phyloP scores from a whole-genome alignment of 2,329 filamentous ascomycete genomes.

The Fusarium brevicatenulatum region DNA sequence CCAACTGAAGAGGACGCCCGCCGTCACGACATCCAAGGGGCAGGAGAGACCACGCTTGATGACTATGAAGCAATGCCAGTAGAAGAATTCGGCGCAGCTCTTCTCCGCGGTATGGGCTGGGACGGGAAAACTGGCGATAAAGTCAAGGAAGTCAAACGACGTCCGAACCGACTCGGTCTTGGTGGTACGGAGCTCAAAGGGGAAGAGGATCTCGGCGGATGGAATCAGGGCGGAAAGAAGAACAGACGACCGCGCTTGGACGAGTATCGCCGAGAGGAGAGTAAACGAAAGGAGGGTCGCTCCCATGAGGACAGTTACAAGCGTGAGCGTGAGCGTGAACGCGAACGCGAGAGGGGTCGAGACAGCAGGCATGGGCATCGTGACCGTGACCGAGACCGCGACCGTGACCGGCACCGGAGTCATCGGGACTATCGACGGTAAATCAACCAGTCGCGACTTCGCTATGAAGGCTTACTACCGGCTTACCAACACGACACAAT shows the following conservation, averaged over 20 bases:
- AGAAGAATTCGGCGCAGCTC: slow-evolving; percentile 91
- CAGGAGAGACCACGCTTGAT: slow-evolving; percentile 79
- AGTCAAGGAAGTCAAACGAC: slow-evolving; percentile 72
- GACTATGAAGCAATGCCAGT: slow-evolving; percentile 92
- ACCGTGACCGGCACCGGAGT: slow-evolving; percentile 35
- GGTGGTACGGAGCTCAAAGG: slow-evolving; percentile 85
- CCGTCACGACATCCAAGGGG: slow-evolving; percentile 72
- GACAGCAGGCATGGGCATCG: slow-evolving; percentile 51
- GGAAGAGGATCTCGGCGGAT: slow-evolving; percentile 78
- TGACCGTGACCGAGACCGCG: slow-evolving; percentile 37
- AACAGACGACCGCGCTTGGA: slow-evolving; percentile 57
- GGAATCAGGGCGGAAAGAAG: slow-evolving; percentile 75
- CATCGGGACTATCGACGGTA: slow-evolving; percentile 38
- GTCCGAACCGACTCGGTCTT: slow-evolving; percentile 85
- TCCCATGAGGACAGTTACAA: slow-evolving; percentile 60
- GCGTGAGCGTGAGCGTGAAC: slow-evolving; percentile 53
- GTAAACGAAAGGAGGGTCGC: slow-evolving; percentile 56
- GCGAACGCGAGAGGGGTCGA: slow-evolving; percentile 51
- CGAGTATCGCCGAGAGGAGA: slow-evolving; percentile 60
- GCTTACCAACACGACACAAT: slow-evolving; percentile 1
- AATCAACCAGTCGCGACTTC: neutral
- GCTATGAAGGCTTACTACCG: neutral
- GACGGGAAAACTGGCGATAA: slow-evolving; percentile 71
- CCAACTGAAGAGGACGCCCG: slow-evolving; percentile 75
- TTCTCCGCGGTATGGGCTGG: slow-evolving; percentile 96